Base-by-base conservation (phyloP, 805 yeast species). In the Priceomyces carsonii region DNA sequence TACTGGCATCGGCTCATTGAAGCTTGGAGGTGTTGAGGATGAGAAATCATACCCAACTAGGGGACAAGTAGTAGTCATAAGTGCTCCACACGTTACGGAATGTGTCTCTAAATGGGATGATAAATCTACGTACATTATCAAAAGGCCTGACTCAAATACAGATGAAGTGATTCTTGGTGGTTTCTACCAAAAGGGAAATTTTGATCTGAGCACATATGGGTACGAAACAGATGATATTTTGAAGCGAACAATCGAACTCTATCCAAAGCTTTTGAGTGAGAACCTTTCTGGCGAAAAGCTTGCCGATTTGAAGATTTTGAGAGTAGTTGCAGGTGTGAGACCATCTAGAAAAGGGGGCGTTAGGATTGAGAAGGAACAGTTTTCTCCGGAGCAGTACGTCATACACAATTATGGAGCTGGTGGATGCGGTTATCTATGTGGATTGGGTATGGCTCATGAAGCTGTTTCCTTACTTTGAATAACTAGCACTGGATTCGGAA, bases 291-390 rank as follows among this genome's bases (percentile, higher is more conserved):
- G 76, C 48, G 15, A 42, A 35, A 18, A 63, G 52, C 15, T 55
- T 66, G 47, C 44, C 8, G 66, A 64, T 37, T 57, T 65, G 29
- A 83, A 80, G 44, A 69, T 86, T 18, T 33, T 83, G 8, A 71
- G 85, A 35, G 80, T 77, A 25, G 85, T 75, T 1, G 80, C 89
- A 5, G 95, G 95, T 0, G 65, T 84, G 29, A 72, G 95, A 44
- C 95, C 95, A 5, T 69, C 81, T 24, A 72, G 95, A 51, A 69
- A 75, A 26, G 93, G 90, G 9, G 95, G 95, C 4, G 79, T 75
- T 5, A 67, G 95, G 34, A 75, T 86, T 27, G 93, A 83, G 51
- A 55, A 58, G 27, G 84, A 81, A 46, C 40, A 36, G 3, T 23
- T 48, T 10, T 59, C 62, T 9, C 63, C 57, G 8, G 63, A 60